These are phyloP conservation scores for Xylaria telfairii DNA, from an alignment of 495 filamentous ascomycete genomes.

Conservation along the genomic window DNA sequence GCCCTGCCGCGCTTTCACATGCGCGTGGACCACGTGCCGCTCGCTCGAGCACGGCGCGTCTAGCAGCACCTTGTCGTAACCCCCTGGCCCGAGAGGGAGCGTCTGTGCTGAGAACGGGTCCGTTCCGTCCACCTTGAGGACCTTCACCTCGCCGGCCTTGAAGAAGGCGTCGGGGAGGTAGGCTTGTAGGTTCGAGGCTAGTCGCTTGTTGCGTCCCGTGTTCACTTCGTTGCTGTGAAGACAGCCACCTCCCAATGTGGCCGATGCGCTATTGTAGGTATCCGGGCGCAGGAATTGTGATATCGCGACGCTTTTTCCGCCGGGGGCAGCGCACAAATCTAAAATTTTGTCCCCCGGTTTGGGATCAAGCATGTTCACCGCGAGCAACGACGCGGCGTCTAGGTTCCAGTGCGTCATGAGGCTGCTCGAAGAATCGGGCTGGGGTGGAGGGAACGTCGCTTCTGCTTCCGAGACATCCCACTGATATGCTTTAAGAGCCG, in stretches of 20 bases:
- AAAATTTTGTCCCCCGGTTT: conserved; percentile 23
- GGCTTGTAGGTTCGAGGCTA: conserved; percentile 8
- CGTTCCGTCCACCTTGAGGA: conserved; percentile 24
- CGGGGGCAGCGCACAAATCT: conserved; percentile 25
- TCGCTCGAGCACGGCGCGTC: conserved; percentile 29
- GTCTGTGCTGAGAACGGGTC: conserved; percentile 14
- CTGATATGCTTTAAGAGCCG: conserved; percentile 20
- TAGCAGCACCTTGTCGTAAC: conserved; percentile 26
- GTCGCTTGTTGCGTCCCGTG: conserved; percentile 23
- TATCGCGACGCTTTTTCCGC: conserved; percentile 25
- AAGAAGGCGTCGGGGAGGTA: conserved; percentile 19
- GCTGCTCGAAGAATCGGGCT: not conserved
- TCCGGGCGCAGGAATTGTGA: conserved; percentile 17
- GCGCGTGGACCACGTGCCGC: conserved; percentile 25
- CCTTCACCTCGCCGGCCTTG: conserved; percentile 20
- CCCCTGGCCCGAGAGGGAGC: conserved; percentile 12
- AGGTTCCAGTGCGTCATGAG: conserved; percentile 30
- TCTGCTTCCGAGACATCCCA: conserved; percentile 23
- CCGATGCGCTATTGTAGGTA: conserved; percentile 9
- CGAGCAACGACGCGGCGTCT: conserved; percentile 26
- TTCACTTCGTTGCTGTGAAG: conserved; percentile 29
- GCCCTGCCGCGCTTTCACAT: conserved; percentile 11
- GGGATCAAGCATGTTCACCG: conserved; percentile 18
- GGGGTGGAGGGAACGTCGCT: conserved; percentile 18
- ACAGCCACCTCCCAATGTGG: conserved; percentile 15